phyloP scores from a whole-genome alignment of 352 stramenopile genomes.

The Thalassiosira exigua region DNA sequence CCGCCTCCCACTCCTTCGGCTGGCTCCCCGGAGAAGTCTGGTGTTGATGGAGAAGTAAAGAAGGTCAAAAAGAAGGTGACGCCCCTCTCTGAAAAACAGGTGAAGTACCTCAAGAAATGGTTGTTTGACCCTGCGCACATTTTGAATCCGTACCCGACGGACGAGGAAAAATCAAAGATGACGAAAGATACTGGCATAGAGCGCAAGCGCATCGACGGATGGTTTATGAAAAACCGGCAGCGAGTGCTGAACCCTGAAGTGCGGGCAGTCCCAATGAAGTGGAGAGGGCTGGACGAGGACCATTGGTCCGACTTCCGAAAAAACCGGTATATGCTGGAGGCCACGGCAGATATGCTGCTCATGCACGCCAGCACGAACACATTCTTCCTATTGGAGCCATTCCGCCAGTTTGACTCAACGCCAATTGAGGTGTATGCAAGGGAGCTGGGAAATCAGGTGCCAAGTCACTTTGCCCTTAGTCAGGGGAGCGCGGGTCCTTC shows the following conservation, averaged over 20 bases:
- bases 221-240: conserved; percentile 54
- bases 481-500: not conserved
- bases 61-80: conserved; percentile 49
- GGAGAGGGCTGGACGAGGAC: conserved; percentile 31
- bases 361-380: conserved; percentile 87
- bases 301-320: conserved; percentile 52
- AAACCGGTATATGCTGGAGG: conserved; percentile 80
- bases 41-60: no score
- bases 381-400: conserved; percentile 84
- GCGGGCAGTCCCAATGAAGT: conserved; percentile 39
- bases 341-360: conserved; percentile 87
- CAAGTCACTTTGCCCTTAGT: conserved; percentile 49
- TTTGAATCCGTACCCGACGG: conserved; percentile 59
- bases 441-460: conserved; percentile 69
- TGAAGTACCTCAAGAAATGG: conserved; percentile 59
- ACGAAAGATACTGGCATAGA: conserved; percentile 54
- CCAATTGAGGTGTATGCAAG: conserved; percentile 85
- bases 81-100: conserved; percentile 31
- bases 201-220: conserved; percentile 47
- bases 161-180: conserved; percentile 58
- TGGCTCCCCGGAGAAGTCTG: no score
- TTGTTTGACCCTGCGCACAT: conserved; percentile 52
- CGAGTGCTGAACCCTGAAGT: conserved; percentile 42
- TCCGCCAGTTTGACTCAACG: conserved; percentile 76
- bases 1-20: not conserved